These are phyloP conservation scores for Candida ipomoeae DNA, from an alignment of 805 yeast species.

Conservation along the genomic window DNA sequence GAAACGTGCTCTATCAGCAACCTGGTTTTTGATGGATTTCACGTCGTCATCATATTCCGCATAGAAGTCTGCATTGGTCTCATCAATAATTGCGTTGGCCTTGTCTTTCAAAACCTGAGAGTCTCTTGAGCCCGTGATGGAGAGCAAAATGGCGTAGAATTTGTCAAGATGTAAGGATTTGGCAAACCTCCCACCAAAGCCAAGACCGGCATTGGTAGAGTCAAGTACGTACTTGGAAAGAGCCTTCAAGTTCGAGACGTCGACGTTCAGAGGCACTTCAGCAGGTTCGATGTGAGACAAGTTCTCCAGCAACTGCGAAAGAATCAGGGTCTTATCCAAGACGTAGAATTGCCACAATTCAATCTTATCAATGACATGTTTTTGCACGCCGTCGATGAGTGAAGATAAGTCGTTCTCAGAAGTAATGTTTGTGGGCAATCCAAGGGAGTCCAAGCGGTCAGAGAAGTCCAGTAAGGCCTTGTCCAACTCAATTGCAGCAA, in stretches of 20 bases:
- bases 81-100: constrained; percentile 61
- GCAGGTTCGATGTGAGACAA: constrained; percentile 36
- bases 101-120: constrained; percentile 22
- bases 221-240: constrained; percentile 48
- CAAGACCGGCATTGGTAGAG: constrained; percentile 33
- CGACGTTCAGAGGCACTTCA: constrained; percentile 42
- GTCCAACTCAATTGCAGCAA: constrained; percentile 82
- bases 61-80: constrained; percentile 71
- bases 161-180: constrained; percentile 50
- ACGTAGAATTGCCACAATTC: constrained; percentile 89
- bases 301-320: constrained; percentile 33
- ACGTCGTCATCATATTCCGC: constrained; percentile 72
- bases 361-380: constrained; percentile 61
- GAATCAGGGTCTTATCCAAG: constrained; percentile 47
- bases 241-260: constrained; percentile 33
- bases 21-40: constrained; percentile 58
- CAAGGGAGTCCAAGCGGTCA: constrained; percentile 47
- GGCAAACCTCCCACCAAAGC: constrained; percentile 35
- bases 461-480: constrained; percentile 64
- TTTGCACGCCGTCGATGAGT: constrained; percentile 64
- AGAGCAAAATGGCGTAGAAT: constrained; percentile 49
- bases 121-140: constrained; percentile 18
- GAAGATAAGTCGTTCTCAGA: constrained; percentile 50
- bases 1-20: constrained; percentile 72
- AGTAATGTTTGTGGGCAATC: constrained; percentile 56